Conservation (phyloP, 2,329 filamentous ascomycete genomes). For the Fusarium circinatum region DNA sequence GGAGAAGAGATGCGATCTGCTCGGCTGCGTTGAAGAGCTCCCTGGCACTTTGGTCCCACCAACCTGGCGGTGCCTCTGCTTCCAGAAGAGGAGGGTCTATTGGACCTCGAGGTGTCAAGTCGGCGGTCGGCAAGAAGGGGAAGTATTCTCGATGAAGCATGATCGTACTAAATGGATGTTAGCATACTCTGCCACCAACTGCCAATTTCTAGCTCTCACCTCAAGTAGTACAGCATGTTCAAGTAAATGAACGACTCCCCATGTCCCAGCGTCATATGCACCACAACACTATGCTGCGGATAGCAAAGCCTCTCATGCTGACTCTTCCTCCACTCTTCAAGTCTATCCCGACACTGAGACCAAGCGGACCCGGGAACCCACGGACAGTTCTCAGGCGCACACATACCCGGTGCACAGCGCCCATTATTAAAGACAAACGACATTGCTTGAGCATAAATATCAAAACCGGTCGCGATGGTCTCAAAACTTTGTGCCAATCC, state of each 20-base stretch:
- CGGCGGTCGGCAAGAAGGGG: slow-evolving; percentile 53
- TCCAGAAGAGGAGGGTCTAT: slow-evolving; percentile 54
- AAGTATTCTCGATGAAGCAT: slow-evolving; percentile 58
- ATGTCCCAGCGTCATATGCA: slow-evolving; percentile 52
- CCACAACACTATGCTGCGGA: slow-evolving; percentile 50
- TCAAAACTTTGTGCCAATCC: slow-evolving; percentile 40
- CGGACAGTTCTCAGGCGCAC: slow-evolving; percentile 51
- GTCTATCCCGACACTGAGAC: slow-evolving; percentile 42
- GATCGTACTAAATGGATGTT: slow-evolving; percentile 44
- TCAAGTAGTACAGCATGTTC: slow-evolving; percentile 56
- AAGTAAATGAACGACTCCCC: slow-evolving; percentile 56
- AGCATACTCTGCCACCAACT: not conserved
- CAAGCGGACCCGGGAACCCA: slow-evolving; percentile 53
- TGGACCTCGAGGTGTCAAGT: slow-evolving; percentile 50
- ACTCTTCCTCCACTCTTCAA: slow-evolving; percentile 50
- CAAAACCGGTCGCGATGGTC: slow-evolving; percentile 55
- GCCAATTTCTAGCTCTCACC: slow-evolving; percentile 43
- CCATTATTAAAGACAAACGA: slow-evolving; percentile 56
- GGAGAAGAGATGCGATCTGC: slow-evolving; percentile 49
- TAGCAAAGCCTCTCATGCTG: slow-evolving; percentile 52
- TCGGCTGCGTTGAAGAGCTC: slow-evolving; percentile 51
- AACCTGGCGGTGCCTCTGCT: slow-evolving; percentile 50
- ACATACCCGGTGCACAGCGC: slow-evolving; percentile 53
- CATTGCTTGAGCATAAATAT: slow-evolving; percentile 56
- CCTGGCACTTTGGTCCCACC: slow-evolving; percentile 53